Evolutionary conservation across 306 rosid genomes (phyloP).

Genomic region (Vachellia collinsii): DNA sequence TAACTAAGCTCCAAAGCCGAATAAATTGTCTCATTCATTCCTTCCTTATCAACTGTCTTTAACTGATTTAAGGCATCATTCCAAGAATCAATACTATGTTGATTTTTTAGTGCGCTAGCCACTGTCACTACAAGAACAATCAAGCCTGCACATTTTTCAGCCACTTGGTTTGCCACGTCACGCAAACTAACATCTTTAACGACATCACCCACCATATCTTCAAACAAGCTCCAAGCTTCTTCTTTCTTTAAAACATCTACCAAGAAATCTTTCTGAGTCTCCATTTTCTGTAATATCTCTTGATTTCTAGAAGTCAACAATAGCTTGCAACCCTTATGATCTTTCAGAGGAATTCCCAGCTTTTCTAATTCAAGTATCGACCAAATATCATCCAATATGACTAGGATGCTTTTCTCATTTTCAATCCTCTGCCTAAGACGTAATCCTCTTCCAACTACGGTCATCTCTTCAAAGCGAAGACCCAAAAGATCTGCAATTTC

Average conservation of each 20-base stretch:
- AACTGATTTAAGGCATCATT: slow-evolving; percentile 10
- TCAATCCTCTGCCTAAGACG: neutral
- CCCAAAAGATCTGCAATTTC: neutral
- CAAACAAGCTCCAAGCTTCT: slow-evolving; percentile 25
- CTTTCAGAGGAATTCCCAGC: neutral
- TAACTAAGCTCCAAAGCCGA: slow-evolving; percentile 33
- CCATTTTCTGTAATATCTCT: slow-evolving; percentile 16
- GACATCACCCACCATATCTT: no score
- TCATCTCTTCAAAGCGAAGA: neutral
- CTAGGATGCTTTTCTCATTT: neutral
- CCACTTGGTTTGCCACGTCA: neutral
- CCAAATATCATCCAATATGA: slow-evolving; percentile 6
- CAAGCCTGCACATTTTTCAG: slow-evolving; percentile 5
- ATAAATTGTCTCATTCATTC: neutral
- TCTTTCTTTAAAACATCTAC: neutral
- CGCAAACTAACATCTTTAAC: slow-evolving; percentile 3
- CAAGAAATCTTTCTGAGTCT: neutral
- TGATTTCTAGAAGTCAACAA: slow-evolving; percentile 22
- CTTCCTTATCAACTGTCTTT: neutral
- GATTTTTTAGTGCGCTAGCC: neutral
- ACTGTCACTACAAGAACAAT: neutral
- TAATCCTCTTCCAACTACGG: neutral
- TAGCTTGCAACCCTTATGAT: slow-evolving; percentile 27
- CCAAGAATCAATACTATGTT: neutral
- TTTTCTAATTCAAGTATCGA: neutral